These are phyloP conservation scores for Purpureocillium lavendulum DNA, from an alignment of 2,329 filamentous ascomycete genomes.

Conservation along the genomic window DNA sequence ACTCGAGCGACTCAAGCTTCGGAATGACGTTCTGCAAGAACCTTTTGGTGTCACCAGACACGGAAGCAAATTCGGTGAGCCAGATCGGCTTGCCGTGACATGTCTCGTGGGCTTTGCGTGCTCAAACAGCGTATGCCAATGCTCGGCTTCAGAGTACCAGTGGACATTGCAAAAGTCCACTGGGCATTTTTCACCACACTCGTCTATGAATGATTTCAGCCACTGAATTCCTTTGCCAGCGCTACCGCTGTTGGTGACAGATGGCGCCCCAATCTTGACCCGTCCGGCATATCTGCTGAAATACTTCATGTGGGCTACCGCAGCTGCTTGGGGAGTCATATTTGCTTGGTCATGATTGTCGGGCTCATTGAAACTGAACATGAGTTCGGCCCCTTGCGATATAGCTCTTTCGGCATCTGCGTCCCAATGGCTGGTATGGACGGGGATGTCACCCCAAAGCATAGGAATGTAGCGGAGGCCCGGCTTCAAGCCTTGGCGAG, in stretches of 20 bases:
- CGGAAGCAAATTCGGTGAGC: slow-evolving; percentile 57
- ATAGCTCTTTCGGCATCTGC: slow-evolving; percentile 43
- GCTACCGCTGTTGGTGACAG: slow-evolving; percentile 51
- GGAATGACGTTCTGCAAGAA: slow-evolving; percentile 44
- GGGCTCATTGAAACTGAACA: slow-evolving; percentile 67
- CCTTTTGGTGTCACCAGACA: slow-evolving; percentile 16
- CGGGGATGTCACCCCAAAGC: slow-evolving; percentile 46
- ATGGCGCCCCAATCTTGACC: slow-evolving; percentile 47
- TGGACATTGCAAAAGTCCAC: slow-evolving; percentile 55
- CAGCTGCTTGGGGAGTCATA: slow-evolving; percentile 43
- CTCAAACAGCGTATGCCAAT: slow-evolving; percentile 41
- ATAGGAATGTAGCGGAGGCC: slow-evolving; percentile 56
- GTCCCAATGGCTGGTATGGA: slow-evolving; percentile 41
- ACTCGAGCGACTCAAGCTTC: slow-evolving; percentile 38
- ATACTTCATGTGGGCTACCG: slow-evolving; percentile 39
- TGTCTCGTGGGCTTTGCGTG: slow-evolving; percentile 41
- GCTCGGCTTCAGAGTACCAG: slow-evolving; percentile 49
- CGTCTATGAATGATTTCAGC: slow-evolving; percentile 42
- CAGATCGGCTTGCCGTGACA: slow-evolving; percentile 46
- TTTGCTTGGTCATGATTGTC: slow-evolving; percentile 54
- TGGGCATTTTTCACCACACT: slow-evolving; percentile 40
- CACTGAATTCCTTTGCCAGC: slow-evolving; percentile 45
- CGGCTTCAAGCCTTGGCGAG: slow-evolving; percentile 29
- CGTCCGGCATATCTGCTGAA: slow-evolving; percentile 47
- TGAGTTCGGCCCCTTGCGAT: slow-evolving; percentile 40